Evolutionary conservation across 2,329 filamentous ascomycete genomes (phyloP).

Genomic region (Juglanconis juglandina): DNA sequence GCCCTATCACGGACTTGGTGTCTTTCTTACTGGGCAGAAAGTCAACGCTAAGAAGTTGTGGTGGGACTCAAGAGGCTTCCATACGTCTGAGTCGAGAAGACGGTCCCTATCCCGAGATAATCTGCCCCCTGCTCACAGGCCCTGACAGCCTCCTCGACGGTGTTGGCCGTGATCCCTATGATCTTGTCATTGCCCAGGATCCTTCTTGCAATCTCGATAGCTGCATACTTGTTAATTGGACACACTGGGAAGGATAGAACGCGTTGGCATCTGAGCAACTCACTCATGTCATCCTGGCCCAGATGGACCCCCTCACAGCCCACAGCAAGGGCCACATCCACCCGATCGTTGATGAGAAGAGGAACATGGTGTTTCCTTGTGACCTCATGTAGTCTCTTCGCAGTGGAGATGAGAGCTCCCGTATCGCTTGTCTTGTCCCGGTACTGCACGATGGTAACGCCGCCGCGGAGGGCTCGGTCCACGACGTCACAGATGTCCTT

Average conservation of each 20-base stretch:
- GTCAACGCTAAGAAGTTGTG: background rate
- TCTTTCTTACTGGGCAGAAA: slow-evolving; percentile 66
- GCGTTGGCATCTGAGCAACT: slow-evolving; percentile 22
- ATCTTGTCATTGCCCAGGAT: slow-evolving; percentile 75
- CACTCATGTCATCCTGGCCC: slow-evolving; percentile 89
- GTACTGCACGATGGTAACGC: slow-evolving; percentile 84
- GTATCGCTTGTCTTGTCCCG: slow-evolving; percentile 84
- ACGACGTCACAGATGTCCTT: slow-evolving; percentile 71
- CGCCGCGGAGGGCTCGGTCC: slow-evolving; percentile 70
- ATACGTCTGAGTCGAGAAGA: slow-evolving; percentile 79
- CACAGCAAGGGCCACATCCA: slow-evolving; percentile 82
- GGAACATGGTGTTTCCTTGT: slow-evolving; percentile 68
- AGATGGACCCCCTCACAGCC: slow-evolving; percentile 91
- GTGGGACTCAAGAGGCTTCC: slow-evolving; percentile 28
- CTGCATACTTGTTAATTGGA: slow-evolving; percentile 31
- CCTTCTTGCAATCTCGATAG: slow-evolving; percentile 61
- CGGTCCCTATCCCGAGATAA: slow-evolving; percentile 87
- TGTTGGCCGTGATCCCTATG: slow-evolving; percentile 84
- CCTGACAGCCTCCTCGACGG: slow-evolving; percentile 64
- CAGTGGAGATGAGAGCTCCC: slow-evolving; percentile 65
- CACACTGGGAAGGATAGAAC: background rate
- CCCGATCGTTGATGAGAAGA: slow-evolving; percentile 86
- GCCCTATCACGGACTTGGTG: slow-evolving; percentile 76
- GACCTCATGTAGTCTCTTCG: slow-evolving; percentile 66
- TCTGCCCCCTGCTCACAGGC: slow-evolving; percentile 77